These are phyloP conservation scores for Kokia cookei DNA, from an alignment of 441 rosid genomes.

Conservation along the genomic window DNA sequence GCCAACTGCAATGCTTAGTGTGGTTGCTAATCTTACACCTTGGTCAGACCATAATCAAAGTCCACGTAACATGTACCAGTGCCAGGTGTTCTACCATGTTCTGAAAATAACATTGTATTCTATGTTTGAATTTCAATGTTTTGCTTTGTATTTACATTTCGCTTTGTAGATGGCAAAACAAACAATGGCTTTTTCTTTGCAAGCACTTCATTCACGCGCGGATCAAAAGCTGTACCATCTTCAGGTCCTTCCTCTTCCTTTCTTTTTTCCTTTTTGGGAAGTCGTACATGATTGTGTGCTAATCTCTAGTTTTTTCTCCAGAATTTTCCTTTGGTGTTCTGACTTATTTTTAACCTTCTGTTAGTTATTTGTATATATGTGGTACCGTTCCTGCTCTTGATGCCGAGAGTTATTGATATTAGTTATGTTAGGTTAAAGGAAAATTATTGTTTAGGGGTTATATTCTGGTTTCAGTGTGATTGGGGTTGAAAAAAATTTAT, in stretches of 20 bases:
- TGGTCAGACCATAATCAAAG: slow-evolving; percentile 99
- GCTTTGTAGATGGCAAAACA: slow-evolving; percentile 86
- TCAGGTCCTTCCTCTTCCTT: slow-evolving; percentile 44
- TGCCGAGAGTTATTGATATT: background rate
- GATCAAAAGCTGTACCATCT: slow-evolving; percentile 97
- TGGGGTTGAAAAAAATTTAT: background rate
- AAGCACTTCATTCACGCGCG: slow-evolving; percentile 75
- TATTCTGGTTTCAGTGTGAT: background rate
- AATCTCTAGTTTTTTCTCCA: background rate
- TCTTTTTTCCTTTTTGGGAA: background rate
- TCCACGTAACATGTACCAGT: slow-evolving; percentile 98
- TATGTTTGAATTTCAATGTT: background rate
- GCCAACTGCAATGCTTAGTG: slow-evolving; percentile 97
- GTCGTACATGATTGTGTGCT: background rate
- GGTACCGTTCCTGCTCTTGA: background rate
- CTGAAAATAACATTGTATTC: background rate
- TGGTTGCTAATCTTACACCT: slow-evolving; percentile 98
- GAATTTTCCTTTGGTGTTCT: background rate
- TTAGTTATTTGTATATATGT: background rate
- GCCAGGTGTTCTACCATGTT: slow-evolving; percentile 53
- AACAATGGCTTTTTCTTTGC: slow-evolving; percentile 93
- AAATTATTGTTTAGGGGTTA: background rate
- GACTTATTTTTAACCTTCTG: background rate
- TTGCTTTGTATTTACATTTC: background rate
- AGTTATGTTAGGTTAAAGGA: background rate